Evolutionary conservation across 305 asterid species (phyloP).

Genomic region (Rubia tinctorum): DNA sequence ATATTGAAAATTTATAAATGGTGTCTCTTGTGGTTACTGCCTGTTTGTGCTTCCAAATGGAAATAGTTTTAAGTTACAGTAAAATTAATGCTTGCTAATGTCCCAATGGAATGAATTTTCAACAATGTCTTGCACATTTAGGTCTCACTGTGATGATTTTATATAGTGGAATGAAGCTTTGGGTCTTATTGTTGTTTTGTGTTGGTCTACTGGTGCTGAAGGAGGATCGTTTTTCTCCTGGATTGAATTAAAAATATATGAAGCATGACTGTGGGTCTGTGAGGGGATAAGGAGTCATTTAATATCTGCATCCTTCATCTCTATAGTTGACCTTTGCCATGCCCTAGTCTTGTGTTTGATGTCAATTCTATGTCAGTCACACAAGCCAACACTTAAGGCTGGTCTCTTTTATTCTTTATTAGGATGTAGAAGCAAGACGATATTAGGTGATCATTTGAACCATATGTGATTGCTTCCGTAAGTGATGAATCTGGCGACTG

Average conservation of each 20-base stretch:
- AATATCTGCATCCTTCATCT: neutral
- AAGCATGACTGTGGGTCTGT: neutral
- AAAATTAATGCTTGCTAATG: neutral
- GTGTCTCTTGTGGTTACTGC: neutral
- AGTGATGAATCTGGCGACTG: neutral
- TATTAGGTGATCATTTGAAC: neutral
- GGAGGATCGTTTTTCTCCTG: neutral
- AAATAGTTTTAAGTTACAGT: neutral
- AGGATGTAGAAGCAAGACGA: neutral
- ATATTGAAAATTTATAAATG: neutral
- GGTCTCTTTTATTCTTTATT: neutral
- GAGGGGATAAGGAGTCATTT: neutral
- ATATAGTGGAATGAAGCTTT: no score
- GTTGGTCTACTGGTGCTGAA: neutral
- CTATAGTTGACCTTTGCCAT: neutral
- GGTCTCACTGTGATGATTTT: neutral
- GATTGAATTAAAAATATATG: neutral
- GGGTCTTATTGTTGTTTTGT: neutral
- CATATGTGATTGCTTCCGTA: neutral
- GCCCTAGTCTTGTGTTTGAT: neutral
- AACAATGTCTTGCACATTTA: conserved; percentile 1
- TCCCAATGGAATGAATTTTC: neutral
- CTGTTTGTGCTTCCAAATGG: neutral
- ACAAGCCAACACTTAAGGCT: neutral
- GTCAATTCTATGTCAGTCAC: neutral